Conservation (phyloP, 345 rosid species). For the Eucalyptus erythrocorys region DNA sequence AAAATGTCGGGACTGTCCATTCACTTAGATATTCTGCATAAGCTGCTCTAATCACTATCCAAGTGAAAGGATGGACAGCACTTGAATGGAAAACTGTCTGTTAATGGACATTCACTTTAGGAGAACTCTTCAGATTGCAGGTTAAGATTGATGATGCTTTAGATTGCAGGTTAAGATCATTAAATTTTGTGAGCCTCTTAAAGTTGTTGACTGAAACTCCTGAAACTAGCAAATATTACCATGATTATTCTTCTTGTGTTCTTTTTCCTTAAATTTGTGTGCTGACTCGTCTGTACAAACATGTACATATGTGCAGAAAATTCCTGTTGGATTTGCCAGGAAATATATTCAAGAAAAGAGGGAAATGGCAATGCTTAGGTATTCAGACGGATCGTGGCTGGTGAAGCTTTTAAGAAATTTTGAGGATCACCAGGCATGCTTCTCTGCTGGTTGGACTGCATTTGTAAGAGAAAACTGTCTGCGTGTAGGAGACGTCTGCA, state of each 20-base stretch:
- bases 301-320: neutral
- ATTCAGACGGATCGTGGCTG: neutral
- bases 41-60: neutral
- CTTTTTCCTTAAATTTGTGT: neutral
- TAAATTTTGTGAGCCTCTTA: neutral
- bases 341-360: neutral
- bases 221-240: neutral
- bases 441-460: neutral
- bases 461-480: neutral
- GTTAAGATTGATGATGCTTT: neutral
- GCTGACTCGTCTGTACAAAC: neutral
- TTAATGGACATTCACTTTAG: neutral
- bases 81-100: neutral
- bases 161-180: neutral
- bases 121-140: neutral
- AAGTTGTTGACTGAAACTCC: neutral
- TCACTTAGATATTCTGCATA: neutral
- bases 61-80: neutral
- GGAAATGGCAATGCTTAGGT: neutral
- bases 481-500: neutral
- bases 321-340: neutral
- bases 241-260: neutral
- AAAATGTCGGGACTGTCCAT: neutral
- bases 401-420: neutral
- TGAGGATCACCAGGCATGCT: neutral